Base-by-base conservation (phyloP, 2,329 filamentous ascomycete genomes). In the Diaporthe longicolla region DNA sequence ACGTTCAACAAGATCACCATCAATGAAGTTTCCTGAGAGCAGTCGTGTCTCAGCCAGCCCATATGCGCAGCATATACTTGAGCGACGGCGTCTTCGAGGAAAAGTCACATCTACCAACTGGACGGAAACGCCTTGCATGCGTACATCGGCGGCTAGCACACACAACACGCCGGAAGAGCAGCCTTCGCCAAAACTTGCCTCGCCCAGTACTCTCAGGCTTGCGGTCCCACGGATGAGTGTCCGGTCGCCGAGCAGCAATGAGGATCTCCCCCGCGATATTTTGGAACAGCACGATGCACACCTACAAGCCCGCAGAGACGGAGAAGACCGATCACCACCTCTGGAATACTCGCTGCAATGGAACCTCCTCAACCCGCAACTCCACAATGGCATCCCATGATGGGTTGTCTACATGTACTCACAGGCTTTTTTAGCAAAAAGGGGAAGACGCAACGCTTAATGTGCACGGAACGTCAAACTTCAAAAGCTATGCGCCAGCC, bases 401-500 rank as follows among this genome's bases (percentile, higher is more conserved):
- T 43, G 40, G 40, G 19, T 43, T 43, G 13, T 32, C 15, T 21
- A n/a, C 32, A 13, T 26, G 37, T 29, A 13, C 21, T 24, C 21
- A 21, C 19, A 4, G 21, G 29, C 45, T 21, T 15, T 37, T 7
- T 13, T 0, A 24, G 43, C 45, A 66, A 66, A 66, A 65, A 52
- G 6, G 11, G 15, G 6, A 57, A 52, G 8, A 19, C 8, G 0
- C 65, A 4, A 35, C 54, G 35, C 57, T 7, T 26, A n/a, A 13
- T 15, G 29, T 45, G 17, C 24, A 6, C 4, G 24, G 19, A 35
- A 19, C 19, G 5, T 2, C 24, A 59, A 35, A 50, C 10, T 59
- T 37, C 54, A 71, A 71, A 71, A 71, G 50, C 3, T 58, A 13
- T 71, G 68, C 68, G 68, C 68, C 54, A 71, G 57, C 68, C 68